Evolutionary conservation across 371 early-diverging fungal species (phyloP), one percentile per base, ranked within the genome.

Genomic region (Mortierella sp.): DNA sequence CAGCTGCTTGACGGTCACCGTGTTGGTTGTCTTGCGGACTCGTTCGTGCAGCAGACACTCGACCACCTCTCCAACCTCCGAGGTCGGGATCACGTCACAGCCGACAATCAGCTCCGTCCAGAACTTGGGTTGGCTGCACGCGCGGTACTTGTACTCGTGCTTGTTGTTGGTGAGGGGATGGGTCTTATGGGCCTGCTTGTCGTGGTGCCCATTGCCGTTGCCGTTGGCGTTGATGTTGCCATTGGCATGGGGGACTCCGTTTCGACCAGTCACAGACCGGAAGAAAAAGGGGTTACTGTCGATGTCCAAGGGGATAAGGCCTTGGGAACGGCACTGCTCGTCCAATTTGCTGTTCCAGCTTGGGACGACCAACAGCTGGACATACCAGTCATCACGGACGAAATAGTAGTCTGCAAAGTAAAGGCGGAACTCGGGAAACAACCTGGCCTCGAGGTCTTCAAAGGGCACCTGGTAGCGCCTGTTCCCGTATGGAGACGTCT

Each of bases 361-460:
- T 14, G 73, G 73, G 22, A 66, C 73, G 6, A 66, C 73, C 7
- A 73, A 66, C 41, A 73, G 26, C 34, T 65, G 73, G 26, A 73
- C 50, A 44, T 73, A 67, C 73, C 73, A 73, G 26, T 66, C 73
- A 6, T 66, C 53, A 2, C 34, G 43, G 43, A 66, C 26, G 10
- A 4, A 10, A 41, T 73, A 73, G 37, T 66, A 66, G 43, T 73
- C 73, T n/a, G 45, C 73, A 67, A 73, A 66, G 58, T 41, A 55
- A 2, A 66, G 52, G 8, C 37, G 40, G 44, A 58, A 55, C 47
- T 34, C 47, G 2, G 48, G 71, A 16, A 71, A 71, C 37, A 71
- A 24, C 1, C 13, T 48, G 14, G 22, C 48, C 24, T 64, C 44
- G 14, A 71, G 64, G 6, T 71, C 64, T 40, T 34, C 39, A 29